A percentile compares a stretch with the other conserved stretches of the same genome.
phyloP scores from a whole-genome alignment of 257 asterid species.

The Cordia subcordata region DNA sequence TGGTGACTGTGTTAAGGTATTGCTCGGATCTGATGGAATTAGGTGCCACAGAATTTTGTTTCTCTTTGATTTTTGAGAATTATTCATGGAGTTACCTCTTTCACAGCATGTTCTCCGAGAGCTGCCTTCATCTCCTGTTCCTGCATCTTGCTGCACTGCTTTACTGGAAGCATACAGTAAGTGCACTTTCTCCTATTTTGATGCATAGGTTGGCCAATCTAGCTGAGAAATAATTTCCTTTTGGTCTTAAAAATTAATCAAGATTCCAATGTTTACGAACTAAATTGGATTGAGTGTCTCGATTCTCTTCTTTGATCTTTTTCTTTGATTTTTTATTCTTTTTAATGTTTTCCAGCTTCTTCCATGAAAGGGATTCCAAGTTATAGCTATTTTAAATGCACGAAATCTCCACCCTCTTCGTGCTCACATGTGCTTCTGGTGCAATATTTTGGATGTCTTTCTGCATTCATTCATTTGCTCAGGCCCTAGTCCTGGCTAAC shows the following conservation, averaged over 20 bases:
- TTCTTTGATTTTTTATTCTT: not conserved
- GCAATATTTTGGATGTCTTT: too few relatives aligned
- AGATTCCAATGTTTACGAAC: not conserved
- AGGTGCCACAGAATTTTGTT: not conserved
- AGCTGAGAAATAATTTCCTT: not conserved
- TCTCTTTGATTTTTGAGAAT: conserved; percentile 11
- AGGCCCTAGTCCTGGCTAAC: too few relatives aligned
- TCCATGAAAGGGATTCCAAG: too few relatives aligned
- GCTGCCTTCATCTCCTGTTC: conserved; percentile 96
- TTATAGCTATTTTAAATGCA: too few relatives aligned
- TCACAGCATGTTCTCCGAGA: conserved; percentile 92
- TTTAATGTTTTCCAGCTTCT: not conserved
- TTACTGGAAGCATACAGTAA: conserved; percentile 86
- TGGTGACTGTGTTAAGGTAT: conserved; percentile 89
- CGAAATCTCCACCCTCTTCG: too few relatives aligned
- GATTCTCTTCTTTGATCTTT: not conserved
- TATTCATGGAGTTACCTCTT: conserved; percentile 17
- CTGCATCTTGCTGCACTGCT: conserved; percentile 93
- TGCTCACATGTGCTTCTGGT: too few relatives aligned
- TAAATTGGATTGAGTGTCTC: not conserved
- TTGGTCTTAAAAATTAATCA: not conserved
- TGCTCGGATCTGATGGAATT: conserved; percentile 4
- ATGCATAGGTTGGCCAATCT: not conserved
- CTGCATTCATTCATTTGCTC: too few relatives aligned
- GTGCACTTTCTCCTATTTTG: conserved; percentile 20